Percentiles rank a stretch among this genome's conserved stretches.
Conservation (phyloP, 805 yeast species). For the Metschnikowia lochheadii region DNA sequence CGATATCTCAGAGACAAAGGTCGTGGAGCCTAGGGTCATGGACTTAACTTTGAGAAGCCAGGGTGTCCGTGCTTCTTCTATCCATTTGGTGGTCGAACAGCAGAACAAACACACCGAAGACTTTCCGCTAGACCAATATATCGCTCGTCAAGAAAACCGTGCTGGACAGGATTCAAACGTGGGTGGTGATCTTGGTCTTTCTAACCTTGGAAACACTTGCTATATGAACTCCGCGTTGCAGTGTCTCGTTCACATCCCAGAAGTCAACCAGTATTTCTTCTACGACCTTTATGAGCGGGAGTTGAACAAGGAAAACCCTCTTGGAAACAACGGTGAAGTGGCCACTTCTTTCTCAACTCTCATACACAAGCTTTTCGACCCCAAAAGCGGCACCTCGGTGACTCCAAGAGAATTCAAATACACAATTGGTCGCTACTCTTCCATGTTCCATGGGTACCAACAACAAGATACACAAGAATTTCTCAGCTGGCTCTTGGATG, state of each 20-base stretch:
- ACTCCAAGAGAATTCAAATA: conserved; percentile 77
- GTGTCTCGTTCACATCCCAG: conserved; percentile 83
- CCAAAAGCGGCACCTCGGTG: conserved; percentile 15
- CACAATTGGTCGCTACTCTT: conserved; percentile 73
- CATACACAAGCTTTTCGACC: conserved; percentile 54
- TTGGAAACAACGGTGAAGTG: conserved; percentile 80
- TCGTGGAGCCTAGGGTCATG: conserved; percentile 25
- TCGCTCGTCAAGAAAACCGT: conserved; percentile 1
- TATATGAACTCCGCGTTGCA: conserved; percentile 95
- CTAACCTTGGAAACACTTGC: conserved; percentile 84
- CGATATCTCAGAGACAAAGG: conserved; percentile 26
- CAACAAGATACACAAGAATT: conserved; percentile 96
- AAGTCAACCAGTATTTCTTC: conserved; percentile 70
- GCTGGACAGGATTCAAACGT: conserved; percentile 5
- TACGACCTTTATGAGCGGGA: conserved; percentile 58
- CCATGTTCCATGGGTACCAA: conserved; percentile 72
- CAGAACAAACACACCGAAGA: conserved; percentile 16
- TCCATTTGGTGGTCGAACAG: conserved; percentile 30
- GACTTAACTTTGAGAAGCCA: conserved; percentile 26
- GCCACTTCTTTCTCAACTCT: conserved; percentile 73
- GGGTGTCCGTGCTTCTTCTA: conserved; percentile 22
- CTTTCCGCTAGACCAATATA: conserved; percentile 23
- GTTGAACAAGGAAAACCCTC: conserved; percentile 71
- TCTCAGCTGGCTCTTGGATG: conserved; percentile 80
- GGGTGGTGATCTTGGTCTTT: conserved; percentile 54